A percentile compares a stretch with the other conserved stretches of the same genome.
phyloP scores from a whole-genome alignment of 805 yeast genomes.

The Helenozyma rhizophorensis region DNA sequence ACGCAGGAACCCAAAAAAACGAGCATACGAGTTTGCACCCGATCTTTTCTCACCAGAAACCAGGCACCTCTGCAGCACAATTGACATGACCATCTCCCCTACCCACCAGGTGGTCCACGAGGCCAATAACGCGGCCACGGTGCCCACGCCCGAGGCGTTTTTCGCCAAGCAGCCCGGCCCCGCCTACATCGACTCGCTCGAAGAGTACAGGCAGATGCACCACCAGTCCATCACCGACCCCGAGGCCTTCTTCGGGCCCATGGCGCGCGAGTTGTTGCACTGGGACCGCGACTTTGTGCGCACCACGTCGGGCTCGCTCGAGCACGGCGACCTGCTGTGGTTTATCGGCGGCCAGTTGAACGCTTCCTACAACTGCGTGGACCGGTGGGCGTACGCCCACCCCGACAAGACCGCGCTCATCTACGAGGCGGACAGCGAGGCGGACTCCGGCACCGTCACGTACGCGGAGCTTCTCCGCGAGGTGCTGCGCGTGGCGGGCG shows the following conservation, averaged over 20 bases:
- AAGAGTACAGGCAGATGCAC: conserved; percentile 59
- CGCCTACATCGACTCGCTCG: conserved; percentile 58
- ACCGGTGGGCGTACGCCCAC: conserved; percentile 67
- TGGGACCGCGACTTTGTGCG: conserved; percentile 53
- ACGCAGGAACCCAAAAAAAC: conserved; percentile 12
- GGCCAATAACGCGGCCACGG: conserved; percentile 48
- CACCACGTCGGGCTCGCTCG: conserved; percentile 44
- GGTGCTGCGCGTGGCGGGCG: conserved; percentile 69
- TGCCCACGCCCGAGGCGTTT: conserved; percentile 52
- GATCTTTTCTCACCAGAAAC: neutral
- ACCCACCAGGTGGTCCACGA: conserved; percentile 54
- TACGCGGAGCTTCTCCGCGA: conserved; percentile 68
- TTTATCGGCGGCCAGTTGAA: conserved; percentile 75
- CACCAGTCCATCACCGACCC: conserved; percentile 56
- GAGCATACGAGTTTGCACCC: neutral
- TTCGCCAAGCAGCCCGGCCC: conserved; percentile 55
- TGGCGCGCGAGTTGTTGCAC: conserved; percentile 44
- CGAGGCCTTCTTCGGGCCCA: conserved; percentile 48
- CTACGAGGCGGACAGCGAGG: conserved; percentile 79
- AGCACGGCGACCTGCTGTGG: conserved; percentile 57
- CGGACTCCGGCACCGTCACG: conserved; percentile 56
- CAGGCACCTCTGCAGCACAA: no score
- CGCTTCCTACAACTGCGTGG: conserved; percentile 79
- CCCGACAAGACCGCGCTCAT: conserved; percentile 74
- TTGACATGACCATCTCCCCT: conserved; percentile 21